Percentiles rank a stretch among this genome's conserved stretches.
Evolutionary conservation across 1,284 basidiomycete species (phyloP).

Genomic region (Sparassis latifolia): DNA sequence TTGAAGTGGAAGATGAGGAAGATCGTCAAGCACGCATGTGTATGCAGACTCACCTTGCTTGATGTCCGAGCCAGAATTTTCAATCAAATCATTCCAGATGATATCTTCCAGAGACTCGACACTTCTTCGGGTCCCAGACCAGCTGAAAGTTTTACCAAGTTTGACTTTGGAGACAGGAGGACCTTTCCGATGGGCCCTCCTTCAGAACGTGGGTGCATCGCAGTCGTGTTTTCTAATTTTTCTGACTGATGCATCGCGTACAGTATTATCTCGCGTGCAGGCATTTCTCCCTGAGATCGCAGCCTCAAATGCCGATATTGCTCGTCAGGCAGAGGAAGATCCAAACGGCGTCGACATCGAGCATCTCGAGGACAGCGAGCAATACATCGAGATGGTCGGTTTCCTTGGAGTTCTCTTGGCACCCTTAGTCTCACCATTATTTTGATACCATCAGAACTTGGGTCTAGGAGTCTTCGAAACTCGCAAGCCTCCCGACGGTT

Average conservation of each 20-base stretch:
- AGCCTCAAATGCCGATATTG: constrained; percentile 51
- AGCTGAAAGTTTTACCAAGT: constrained; percentile 4
- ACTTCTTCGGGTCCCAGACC: constrained; percentile 4
- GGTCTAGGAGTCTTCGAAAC: constrained; percentile 59
- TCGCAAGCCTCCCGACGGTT: constrained; percentile 14
- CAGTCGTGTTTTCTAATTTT: neutral
- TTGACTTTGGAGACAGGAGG: constrained; percentile 24
- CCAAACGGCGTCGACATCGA: constrained; percentile 61
- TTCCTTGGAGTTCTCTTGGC: neutral
- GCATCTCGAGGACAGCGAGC: constrained; percentile 38
- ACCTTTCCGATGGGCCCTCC: constrained; percentile 24
- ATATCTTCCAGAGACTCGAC: constrained; percentile 23
- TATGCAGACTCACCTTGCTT: constrained; percentile 13
- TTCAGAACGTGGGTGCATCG: constrained; percentile 25
- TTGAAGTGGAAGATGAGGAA: constrained; percentile 30
- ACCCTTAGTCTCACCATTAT: constrained; percentile 1
- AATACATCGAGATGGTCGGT: constrained; percentile 63
- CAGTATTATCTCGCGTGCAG: constrained; percentile 56
- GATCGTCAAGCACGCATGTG: constrained; percentile 27
- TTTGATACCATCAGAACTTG: constrained; percentile 40
- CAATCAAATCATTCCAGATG: constrained; percentile 13
- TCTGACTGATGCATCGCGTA: neutral
- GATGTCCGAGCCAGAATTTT: neutral
- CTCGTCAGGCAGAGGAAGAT: constrained; percentile 35
- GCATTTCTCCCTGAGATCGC: constrained; percentile 58